Evolutionary conservation across 2,329 filamentous ascomycete genomes (phyloP), one percentile per base, ranked within the genome.

Genomic region (Thielaviopsis populi): DNA sequence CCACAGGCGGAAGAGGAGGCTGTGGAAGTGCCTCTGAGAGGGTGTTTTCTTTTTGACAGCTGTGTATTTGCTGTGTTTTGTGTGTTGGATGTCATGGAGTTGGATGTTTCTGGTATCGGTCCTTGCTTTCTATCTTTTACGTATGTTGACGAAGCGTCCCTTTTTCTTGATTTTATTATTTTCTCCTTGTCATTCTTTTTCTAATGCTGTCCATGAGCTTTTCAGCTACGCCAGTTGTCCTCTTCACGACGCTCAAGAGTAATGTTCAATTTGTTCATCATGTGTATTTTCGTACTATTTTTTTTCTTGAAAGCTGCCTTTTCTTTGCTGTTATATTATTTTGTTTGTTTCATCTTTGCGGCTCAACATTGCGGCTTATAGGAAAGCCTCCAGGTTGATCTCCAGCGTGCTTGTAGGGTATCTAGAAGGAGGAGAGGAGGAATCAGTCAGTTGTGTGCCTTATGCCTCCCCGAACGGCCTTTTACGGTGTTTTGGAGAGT

Each of bases 321-420:
- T 48, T 24, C 64, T 65, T 24, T 13, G 50, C 19, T 62, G 54
- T 59, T 56, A 2, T 17, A 60, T 43, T 8, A 43, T 41, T 41
- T 33, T 61, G 27, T 33, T 61, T 2, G 13, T 43, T 48, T 33
- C 22, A 41, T 50, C 17, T 46, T 33, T 10, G n/a, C 7, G 19
- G 17, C 27, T 17, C n/a, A 60, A 42, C 33, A 62, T 64, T 58
- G 54, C 60, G 56, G 62, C 71, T 73, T 79, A 96, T 76, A 96
- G 79, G 81, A 99, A 95, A 69, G 88, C 83, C 76, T 97, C 92
- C 40, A 97, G 83, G 75, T 97, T 96, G 73, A 99, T 82, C 79
- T 99, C 94, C 69, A 99, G 77, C 53, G 89, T 91, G 76, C 91
- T 96, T 70, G 95, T 91, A 50, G 94, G 92, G 79, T 91, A 92